Evolutionary conservation across 306 rosid species (phyloP).

Genomic region (Vicia sativa): DNA sequence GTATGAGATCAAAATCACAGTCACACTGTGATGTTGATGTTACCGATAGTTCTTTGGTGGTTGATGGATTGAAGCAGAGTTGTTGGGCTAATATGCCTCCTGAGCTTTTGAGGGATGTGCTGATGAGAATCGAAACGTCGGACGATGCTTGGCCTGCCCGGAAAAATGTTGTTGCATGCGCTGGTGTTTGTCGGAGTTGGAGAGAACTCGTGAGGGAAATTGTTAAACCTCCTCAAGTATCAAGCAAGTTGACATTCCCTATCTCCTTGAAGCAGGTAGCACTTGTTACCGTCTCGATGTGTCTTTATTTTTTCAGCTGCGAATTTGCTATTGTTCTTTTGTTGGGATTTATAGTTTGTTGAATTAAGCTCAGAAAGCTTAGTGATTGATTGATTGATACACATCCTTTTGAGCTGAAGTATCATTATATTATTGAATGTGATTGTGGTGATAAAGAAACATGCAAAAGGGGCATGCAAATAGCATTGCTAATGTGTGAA

Average conservation of each 20-base stretch:
- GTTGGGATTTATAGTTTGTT: background rate
- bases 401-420: slow-evolving; percentile 25
- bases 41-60: slow-evolving; percentile 42
- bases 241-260: slow-evolving; percentile 86
- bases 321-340: slow-evolving; percentile 16
- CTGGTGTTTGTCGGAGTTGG: slow-evolving; percentile 95
- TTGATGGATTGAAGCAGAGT: slow-evolving; percentile 84
- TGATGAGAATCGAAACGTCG: slow-evolving; percentile 81
- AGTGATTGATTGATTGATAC: slow-evolving; percentile 28
- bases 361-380: slow-evolving; percentile 3
- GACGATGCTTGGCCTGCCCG: slow-evolving; percentile 85
- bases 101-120: slow-evolving; percentile 89
- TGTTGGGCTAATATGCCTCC: slow-evolving; percentile 96
- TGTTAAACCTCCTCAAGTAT: slow-evolving; percentile 72
- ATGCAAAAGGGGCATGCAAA: slow-evolving; percentile 25
- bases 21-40: slow-evolving; percentile 57
- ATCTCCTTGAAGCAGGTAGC: slow-evolving; percentile 88
- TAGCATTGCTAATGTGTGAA: background rate
- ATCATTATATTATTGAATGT: slow-evolving; percentile 9
- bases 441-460: background rate
- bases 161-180: slow-evolving; percentile 77
- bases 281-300: background rate
- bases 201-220: slow-evolving; percentile 82
- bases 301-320: background rate
- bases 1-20: slow-evolving; percentile 82